phyloP scores from a whole-genome alignment of 1,284 basidiomycete genomes.

The Cutaneotrichosporon cyanovorans region DNA sequence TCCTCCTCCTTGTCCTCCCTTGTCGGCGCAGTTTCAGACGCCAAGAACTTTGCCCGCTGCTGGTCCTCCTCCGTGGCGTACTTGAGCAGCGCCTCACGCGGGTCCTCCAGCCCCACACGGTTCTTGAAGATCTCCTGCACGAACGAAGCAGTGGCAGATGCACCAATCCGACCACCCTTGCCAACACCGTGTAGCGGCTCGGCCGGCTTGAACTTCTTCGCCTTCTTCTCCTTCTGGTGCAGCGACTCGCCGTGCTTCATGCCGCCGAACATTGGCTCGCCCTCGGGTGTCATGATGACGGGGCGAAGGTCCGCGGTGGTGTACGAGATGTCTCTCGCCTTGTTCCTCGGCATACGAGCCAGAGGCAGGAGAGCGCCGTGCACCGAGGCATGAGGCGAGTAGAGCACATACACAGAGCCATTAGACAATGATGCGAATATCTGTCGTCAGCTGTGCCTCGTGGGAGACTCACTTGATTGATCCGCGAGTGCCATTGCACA shows the following conservation, averaged over 20 bases:
- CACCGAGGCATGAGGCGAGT: conserved; percentile 75
- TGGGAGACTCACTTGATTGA: conserved; percentile 60
- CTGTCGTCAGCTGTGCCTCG: no score
- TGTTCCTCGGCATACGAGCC: conserved; percentile 56
- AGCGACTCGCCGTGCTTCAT: conserved; percentile 78
- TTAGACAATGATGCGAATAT: conserved; percentile 80
- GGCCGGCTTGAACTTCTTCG: conserved; percentile 83
- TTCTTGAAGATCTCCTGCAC: conserved; percentile 73
- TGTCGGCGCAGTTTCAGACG: neutral
- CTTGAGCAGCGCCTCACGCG: conserved; percentile 89
- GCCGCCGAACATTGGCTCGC: conserved; percentile 51
- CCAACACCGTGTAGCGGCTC: conserved; percentile 87
- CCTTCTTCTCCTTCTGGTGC: conserved; percentile 77
- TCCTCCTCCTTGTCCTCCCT: neutral
- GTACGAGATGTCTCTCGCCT: conserved; percentile 69
- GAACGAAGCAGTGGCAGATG: conserved; percentile 88
- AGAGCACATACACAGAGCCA: conserved; percentile 79
- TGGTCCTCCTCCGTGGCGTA: conserved; percentile 68
- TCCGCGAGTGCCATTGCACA: conserved; percentile 89
- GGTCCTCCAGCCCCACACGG: conserved; percentile 61
- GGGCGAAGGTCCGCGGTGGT: conserved; percentile 65
- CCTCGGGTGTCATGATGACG: conserved; percentile 77
- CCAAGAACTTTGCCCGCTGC: conserved; percentile 12
- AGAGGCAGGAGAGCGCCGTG: conserved; percentile 87
- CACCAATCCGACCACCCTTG: conserved; percentile 84